Evolutionary conservation across 1,284 basidiomycete genomes (phyloP).

Genomic region (Laetiporus sulphureus): DNA sequence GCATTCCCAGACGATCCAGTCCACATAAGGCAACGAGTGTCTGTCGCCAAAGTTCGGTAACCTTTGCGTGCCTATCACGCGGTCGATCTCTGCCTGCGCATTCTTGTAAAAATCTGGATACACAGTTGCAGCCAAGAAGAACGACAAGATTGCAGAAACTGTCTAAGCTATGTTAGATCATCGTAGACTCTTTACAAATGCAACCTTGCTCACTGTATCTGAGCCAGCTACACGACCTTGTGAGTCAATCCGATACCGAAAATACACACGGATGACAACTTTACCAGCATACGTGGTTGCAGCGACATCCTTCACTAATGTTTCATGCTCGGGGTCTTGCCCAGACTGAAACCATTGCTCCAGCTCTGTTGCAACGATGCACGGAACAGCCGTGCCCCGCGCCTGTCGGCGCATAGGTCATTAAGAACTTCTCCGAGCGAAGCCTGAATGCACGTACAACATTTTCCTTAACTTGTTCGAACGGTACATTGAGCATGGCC

Average conservation of each 20-base stretch:
- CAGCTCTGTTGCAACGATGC: constrained; percentile 9
- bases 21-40: constrained; percentile 25
- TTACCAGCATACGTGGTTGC: constrained; percentile 20
- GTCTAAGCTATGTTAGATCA: constrained; percentile 11
- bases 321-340: constrained; percentile 9
- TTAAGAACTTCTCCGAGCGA: not conserved
- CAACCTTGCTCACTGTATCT: constrained; percentile 18
- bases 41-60: constrained; percentile 28
- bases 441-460: constrained; percentile 9
- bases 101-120: constrained; percentile 21
- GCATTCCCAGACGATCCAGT: constrained; percentile 26
- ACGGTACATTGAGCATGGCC: constrained; percentile 19
- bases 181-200: not conserved
- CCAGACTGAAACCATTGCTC: constrained; percentile 9
- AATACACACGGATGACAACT: not conserved
- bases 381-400: constrained; percentile 15
- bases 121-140: constrained; percentile 17
- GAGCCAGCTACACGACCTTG: constrained; percentile 12
- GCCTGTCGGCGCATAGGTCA: constrained; percentile 7
- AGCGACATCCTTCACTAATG: constrained; percentile 18
- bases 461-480: constrained; percentile 17
- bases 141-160: constrained; percentile 16
- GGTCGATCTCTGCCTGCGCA: constrained; percentile 27
- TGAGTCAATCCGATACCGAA: not conserved
- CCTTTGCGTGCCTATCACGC: constrained; percentile 21